Evolutionary conservation across 345 rosid genomes (phyloP).

Genomic region (Populus nigra): DNA sequence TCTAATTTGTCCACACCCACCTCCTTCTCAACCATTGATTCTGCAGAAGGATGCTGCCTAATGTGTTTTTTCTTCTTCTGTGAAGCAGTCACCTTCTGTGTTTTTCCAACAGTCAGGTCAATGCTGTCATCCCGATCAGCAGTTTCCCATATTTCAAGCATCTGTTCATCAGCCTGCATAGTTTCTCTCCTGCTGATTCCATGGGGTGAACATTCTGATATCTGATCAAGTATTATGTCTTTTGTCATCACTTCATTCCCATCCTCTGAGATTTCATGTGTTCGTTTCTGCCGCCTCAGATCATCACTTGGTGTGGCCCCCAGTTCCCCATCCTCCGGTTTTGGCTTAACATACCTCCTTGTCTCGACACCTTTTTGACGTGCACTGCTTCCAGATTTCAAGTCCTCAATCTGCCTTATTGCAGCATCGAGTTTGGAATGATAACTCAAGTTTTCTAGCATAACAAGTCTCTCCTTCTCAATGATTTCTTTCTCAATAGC

Average conservation of each 20-base stretch:
- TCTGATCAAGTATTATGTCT: constrained; percentile 91
- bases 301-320: constrained; percentile 20
- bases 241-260: constrained; percentile 69
- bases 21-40: constrained; percentile 64
- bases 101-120: constrained; percentile 45
- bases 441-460: constrained; percentile 47
- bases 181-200: constrained; percentile 68
- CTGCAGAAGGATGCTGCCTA: constrained; percentile 42
- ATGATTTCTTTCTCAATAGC: constrained; percentile 58
- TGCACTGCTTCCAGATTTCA: constrained; percentile 35
- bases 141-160: constrained; percentile 59
- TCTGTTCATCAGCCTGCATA: constrained; percentile 47
- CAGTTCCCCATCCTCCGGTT: constrained; percentile 31
- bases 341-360: constrained; percentile 32
- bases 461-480: constrained; percentile 58
- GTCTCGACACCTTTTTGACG: constrained; percentile 24
- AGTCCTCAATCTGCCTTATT: constrained; percentile 49
- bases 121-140: constrained; percentile 40
- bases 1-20: constrained; percentile 69
- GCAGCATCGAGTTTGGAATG: constrained; percentile 58
- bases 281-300: constrained; percentile 39
- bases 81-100: constrained; percentile 27
- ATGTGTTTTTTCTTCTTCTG: constrained; percentile 36
- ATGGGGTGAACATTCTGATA: constrained; percentile 78
- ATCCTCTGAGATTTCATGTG: constrained; percentile 45